Evolutionary conservation across 164 flowering plant species (phyloP), one percentile per base, ranked within the genome.

Genomic region (Liriodendron chinense): DNA sequence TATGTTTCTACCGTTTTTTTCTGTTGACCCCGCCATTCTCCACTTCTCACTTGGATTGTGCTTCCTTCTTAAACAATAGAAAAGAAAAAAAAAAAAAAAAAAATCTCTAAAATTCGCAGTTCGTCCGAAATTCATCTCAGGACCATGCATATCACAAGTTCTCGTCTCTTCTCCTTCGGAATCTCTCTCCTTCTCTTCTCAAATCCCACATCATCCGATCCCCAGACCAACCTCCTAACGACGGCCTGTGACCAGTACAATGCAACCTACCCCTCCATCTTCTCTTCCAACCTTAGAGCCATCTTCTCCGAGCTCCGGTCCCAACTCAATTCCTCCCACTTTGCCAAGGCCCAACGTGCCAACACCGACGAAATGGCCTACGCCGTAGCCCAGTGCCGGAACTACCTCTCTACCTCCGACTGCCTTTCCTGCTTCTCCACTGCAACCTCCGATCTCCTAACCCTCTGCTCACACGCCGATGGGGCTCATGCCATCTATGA

Each of bases 401-500:
- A 75, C 21, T 86, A 88, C 70, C 70, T 85, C 50, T 83, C 88
- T 9, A 14, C 47, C 2, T 62, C 72, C 21, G 91, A 87, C 68
- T 88, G 91, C 76, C 21, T 78, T 3, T 75, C 80, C 24, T 88
- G 89, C 73, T 79, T 79, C 72, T 53, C 77, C 43, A 68, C 70
- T 1, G 88, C 91, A 1, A 77, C 21, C 6, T 0, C 65, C 3
- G 75, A 73, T 21, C 81, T 88, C 53, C 75, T 85, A n/a, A 81
- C 59, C 59, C 13, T 79, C 50, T 85, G 88, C 79, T 82, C 85
- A 1, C 2, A 12, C 2, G 85, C 82, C 7, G 83, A 80, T 62
- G 89, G 86, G 7, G 88, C 81, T 61, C 82, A 86, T 1, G 82
- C 81, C 48, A 70, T 84, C 68, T 82, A 83, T 47, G 89, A 87